These are phyloP conservation scores for Coemansia sp. DNA, from an alignment of 192 early-diverging fungal genomes.

Conservation along the genomic window DNA sequence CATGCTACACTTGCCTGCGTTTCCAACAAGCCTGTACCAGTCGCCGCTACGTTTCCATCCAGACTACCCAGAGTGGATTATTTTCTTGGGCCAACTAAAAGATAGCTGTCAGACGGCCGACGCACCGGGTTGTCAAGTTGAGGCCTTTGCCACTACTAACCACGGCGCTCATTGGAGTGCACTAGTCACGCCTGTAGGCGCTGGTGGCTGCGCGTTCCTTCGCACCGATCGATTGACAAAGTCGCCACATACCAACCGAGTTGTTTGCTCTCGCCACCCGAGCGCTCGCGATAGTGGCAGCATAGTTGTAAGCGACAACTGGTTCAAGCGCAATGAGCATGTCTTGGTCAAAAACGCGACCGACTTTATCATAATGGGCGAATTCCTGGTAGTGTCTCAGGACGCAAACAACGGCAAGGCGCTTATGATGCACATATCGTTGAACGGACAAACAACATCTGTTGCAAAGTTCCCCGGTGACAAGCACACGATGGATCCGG, in stretches of 20 bases:
- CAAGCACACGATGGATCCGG: constrained; percentile 50
- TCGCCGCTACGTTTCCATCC: constrained; percentile 80
- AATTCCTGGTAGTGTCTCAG: constrained; percentile 76
- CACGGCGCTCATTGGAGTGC: constrained; percentile 65
- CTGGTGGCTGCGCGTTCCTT: constrained; percentile 44
- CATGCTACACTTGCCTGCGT: constrained; percentile 52
- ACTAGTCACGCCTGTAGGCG: constrained; percentile 34
- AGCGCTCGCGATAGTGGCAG: constrained; percentile 31
- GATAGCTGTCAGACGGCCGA: constrained; percentile 46
- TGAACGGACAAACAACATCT: constrained; percentile 66
- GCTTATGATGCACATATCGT: constrained; percentile 62
- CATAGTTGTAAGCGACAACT: constrained; percentile 60
- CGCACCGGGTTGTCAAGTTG: constrained; percentile 59
- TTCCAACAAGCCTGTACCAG: constrained; percentile 60
- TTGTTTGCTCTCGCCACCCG: constrained; percentile 71
- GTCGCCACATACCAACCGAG: constrained; percentile 52
- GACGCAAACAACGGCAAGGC: constrained; percentile 32
- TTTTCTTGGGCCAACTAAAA: constrained; percentile 64
- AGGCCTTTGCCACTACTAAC: constrained; percentile 67
- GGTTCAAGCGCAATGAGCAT: constrained; percentile 46
- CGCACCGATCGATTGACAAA: constrained; percentile 50
- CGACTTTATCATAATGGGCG: constrained; percentile 73
- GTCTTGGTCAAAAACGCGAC: constrained; percentile 66
- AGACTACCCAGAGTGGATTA: constrained; percentile 71
- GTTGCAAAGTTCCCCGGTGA: constrained; percentile 76